Base-by-base conservation (phyloP, 768 basidiomycete species). In the Artomyces pyxidatus region DNA sequence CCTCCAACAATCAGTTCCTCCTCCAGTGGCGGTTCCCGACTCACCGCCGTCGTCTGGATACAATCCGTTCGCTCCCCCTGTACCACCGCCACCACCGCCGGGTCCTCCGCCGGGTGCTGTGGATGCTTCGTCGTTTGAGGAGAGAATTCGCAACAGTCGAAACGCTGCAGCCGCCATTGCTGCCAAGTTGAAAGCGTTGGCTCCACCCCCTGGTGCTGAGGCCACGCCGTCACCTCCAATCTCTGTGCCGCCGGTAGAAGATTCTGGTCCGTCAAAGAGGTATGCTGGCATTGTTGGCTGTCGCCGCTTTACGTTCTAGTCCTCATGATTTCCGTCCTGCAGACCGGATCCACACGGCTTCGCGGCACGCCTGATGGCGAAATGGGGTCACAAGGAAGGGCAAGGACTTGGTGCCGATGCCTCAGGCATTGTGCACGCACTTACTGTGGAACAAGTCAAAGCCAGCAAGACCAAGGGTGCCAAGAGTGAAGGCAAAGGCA, bases 331-430 rank as follows among this genome's bases (percentile, higher is more conserved):
- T 10, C 9, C 10, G 6, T 27, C 27, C 22, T n/a, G n/a, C 48
- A 75, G 76, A 47, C 70, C 80, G 32, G 81, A 88, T 53, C 79
- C 81, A 0, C 83, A 81, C 48, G 77, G 76, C 11, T 91, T 94
- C 58, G 90, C 90, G 27, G 83, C 83, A 11, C 83, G 88, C 28
- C 62, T 95, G 57, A 95, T 96, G 92, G 88, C 88, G 3, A 96
- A 93, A 68, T 94, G 88, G 88, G 94, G 94, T 0, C 91, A 96
- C 63, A 87, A 88, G 62, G 89, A 90, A 63, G 95, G 95, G 1
- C 84, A 92, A 66, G 94, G 94, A 9, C 75, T 97, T 1, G 95
- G 95, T 28, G 83, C 77, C 0, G 81, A 88, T 51, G 88, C 83
- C 7, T 75, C 76, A 2, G 93, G 93, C 1, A 94, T 98, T 39